Evolutionary conservation across 495 filamentous ascomycete species (phyloP).

Genomic region (Talaromyces liani): DNA sequence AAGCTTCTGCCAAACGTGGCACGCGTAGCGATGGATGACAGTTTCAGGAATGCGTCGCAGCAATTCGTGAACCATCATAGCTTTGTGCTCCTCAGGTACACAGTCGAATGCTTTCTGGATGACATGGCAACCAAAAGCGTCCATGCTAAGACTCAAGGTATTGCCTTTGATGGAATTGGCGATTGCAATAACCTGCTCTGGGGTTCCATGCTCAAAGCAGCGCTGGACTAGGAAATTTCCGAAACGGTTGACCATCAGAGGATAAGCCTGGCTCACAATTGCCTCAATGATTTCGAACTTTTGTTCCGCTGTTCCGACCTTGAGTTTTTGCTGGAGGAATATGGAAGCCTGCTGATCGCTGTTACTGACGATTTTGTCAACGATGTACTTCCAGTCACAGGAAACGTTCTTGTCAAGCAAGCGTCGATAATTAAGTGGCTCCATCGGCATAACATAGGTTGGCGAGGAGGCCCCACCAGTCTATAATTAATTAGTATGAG

Average conservation of each 20-base stretch:
- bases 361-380: conserved; percentile 98
- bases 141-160: conserved; percentile 91
- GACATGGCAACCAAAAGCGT: conserved; percentile 96
- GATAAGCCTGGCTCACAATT: conserved; percentile 92
- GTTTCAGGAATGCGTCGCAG: conserved; percentile 95
- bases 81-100: conserved; percentile 95
- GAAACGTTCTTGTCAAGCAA: conserved; percentile 93
- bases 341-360: conserved; percentile 99
- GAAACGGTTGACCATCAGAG: conserved; percentile 89
- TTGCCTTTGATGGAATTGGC: conserved; percentile 92
- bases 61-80: conserved; percentile 95
- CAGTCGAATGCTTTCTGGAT: conserved; percentile 98
- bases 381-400: conserved; percentile 99
- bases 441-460: conserved; percentile 77
- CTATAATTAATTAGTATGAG: conserved; percentile 18
- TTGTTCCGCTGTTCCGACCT: conserved; percentile 90
- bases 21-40: conserved; percentile 95
- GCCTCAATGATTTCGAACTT: conserved; percentile 96
- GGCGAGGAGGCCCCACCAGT: conserved; percentile 45
- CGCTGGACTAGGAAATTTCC: conserved; percentile 98
- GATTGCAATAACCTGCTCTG: conserved; percentile 91
- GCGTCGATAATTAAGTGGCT: conserved; percentile 95
- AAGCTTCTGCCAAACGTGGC: conserved; percentile 99
- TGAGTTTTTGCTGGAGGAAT: conserved; percentile 97
- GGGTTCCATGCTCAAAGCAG: conserved; percentile 96